These are phyloP conservation scores for Amanita phalloides DNA, from an alignment of 768 basidiomycete genomes.

Conservation along the genomic window DNA sequence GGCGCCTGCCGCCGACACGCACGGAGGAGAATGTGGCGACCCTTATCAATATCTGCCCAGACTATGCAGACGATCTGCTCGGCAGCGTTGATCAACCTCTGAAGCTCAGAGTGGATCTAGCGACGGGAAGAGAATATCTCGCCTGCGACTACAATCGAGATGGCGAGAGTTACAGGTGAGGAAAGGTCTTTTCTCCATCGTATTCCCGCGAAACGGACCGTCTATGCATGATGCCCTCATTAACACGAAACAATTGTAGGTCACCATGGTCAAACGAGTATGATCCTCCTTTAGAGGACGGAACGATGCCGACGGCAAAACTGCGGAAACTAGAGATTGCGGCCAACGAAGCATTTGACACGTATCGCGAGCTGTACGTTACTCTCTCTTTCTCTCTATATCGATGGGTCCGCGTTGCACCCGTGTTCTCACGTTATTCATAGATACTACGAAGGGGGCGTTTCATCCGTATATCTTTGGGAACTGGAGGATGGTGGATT, in stretches of 20 bases:
- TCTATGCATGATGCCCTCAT: neutral
- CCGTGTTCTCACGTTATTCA: neutral
- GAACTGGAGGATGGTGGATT: conserved; percentile 94
- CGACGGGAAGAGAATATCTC: conserved; percentile 82
- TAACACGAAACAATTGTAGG: conserved; percentile 29
- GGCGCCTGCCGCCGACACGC: conserved; percentile 86
- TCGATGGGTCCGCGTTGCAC: neutral
- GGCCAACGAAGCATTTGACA: conserved; percentile 95
- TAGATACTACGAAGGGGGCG: conserved; percentile 97
- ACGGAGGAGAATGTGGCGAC: conserved; percentile 81
- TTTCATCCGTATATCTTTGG: conserved; percentile 96
- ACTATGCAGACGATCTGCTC: conserved; percentile 90
- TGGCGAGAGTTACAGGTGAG: conserved; percentile 82
- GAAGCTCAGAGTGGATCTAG: conserved; percentile 67
- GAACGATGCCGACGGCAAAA: conserved; percentile 74
- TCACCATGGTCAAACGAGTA: conserved; percentile 99
- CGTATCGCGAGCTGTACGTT: conserved; percentile 86
- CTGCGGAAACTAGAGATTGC: conserved; percentile 86
- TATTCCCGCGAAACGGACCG: neutral
- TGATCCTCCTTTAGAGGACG: conserved; percentile 82
- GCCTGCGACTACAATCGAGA: conserved; percentile 92
- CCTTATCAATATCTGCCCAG: conserved; percentile 77
- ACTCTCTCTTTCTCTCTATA: neutral
- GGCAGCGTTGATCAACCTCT: conserved; percentile 94
- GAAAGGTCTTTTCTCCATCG: too few relatives aligned